These are phyloP conservation scores for Aspergillus taichungensis DNA, from an alignment of 495 filamentous ascomycete genomes.

Conservation along the genomic window DNA sequence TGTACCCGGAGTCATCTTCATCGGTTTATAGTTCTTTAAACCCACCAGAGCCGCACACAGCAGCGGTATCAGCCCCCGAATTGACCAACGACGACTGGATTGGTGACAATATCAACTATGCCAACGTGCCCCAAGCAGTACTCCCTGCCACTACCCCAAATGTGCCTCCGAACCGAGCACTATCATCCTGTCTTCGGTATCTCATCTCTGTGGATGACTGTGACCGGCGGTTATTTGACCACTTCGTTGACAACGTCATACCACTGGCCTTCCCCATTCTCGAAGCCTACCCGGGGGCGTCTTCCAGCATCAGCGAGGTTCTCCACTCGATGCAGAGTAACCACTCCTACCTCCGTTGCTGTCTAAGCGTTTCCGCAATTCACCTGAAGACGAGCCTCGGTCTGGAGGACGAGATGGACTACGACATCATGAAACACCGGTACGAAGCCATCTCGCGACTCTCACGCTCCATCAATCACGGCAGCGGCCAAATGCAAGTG, in stretches of 20 bases:
- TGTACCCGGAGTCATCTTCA: no score
- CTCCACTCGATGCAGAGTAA: constrained; percentile 75
- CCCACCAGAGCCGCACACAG: no score
- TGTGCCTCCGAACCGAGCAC: no score
- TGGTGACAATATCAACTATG: no score
- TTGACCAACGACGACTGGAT: no score
- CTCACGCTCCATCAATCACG: constrained; percentile 63
- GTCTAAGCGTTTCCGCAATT: constrained; percentile 83
- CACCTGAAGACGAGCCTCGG: constrained; percentile 72
- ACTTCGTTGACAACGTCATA: constrained; percentile 82
- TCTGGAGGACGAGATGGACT: constrained; percentile 65
- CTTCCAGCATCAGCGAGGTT: constrained; percentile 62
- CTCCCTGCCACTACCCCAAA: no score
- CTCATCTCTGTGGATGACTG: constrained; percentile 72
- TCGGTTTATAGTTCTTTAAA: no score
- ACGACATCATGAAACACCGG: constrained; percentile 85
- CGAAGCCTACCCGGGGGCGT: constrained; percentile 71
- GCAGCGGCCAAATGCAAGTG: constrained; percentile 70
- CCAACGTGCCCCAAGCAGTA: no score
- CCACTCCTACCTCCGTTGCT: constrained; percentile 86
- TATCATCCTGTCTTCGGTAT: constrained; percentile 41
- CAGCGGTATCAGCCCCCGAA: no score
- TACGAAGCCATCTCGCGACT: constrained; percentile 79
- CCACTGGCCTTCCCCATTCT: constrained; percentile 81
- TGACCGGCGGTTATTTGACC: constrained; percentile 73